Percentiles rank a stretch among this genome's conserved stretches.
Evolutionary conservation across 345 rosid species (phyloP).

Genomic region (Leavenworthia alabamica): DNA sequence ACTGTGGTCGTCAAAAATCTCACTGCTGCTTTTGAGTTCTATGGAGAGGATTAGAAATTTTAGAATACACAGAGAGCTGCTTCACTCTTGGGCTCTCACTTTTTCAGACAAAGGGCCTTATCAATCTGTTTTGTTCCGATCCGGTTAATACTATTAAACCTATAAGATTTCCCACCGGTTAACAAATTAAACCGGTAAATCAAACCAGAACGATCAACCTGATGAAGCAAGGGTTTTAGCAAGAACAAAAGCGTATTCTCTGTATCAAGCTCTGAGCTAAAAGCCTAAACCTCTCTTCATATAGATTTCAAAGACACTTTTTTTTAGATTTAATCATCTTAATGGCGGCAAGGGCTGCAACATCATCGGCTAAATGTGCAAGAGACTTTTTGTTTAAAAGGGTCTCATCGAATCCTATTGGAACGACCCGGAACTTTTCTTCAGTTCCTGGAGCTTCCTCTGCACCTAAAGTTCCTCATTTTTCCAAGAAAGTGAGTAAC

Average conservation of each 20-base stretch:
- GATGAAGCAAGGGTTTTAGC: slow-evolving; percentile 28
- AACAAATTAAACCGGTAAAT: slow-evolving; percentile 4
- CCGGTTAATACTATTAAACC: slow-evolving; percentile 10
- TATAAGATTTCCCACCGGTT: not conserved
- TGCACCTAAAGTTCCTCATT: slow-evolving; percentile 67
- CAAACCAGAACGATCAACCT: slow-evolving; percentile 18
- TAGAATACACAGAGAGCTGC: not conserved
- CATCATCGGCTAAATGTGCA: slow-evolving; percentile 34
- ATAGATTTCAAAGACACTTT: not conserved
- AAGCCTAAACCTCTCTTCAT: slow-evolving; percentile 20
- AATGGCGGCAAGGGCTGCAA: slow-evolving; percentile 47
- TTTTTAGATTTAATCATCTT: not conserved
- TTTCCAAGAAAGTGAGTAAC: slow-evolving; percentile 52
- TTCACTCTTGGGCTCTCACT: slow-evolving; percentile 17
- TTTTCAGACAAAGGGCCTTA: slow-evolving; percentile 15
- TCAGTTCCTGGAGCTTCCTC: slow-evolving; percentile 43
- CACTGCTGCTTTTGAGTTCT: not conserved
- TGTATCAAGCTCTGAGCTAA: slow-evolving; percentile 22
- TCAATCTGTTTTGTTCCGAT: slow-evolving; percentile 13
- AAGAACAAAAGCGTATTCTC: not conserved
- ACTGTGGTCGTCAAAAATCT: not conserved
- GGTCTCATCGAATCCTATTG: slow-evolving; percentile 33
- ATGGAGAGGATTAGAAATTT: not conserved
- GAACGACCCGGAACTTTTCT: slow-evolving; percentile 40
- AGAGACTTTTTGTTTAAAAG: slow-evolving; percentile 37